Evolutionary conservation across 371 early-diverging fungal species (phyloP), one percentile per base, ranked within the genome.

Genomic region (Lichtheimia hyalospora): DNA sequence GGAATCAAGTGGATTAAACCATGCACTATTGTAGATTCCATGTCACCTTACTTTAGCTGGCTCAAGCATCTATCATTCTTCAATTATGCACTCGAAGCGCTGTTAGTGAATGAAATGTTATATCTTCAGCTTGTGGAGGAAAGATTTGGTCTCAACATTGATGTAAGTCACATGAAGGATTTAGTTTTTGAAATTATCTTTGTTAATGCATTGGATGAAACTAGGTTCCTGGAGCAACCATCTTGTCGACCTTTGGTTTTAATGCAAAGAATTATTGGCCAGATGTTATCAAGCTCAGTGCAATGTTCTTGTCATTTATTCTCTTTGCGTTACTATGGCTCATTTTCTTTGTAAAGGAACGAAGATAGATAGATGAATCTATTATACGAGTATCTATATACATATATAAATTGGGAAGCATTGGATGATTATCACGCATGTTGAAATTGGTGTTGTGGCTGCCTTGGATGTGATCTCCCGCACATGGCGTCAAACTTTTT

Each of bases 221-320:
- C 20, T 63, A 88, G 72, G 84, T 97, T 6, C 95, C 96, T 34
- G 92, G 91, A 20, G 90, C 92, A 0, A 84, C 87, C 3, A 90
- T 97, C 21, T 62, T 97, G 55, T 88, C 92, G 5, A 93, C 92
- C 1, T 95, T 97, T 75, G 96, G 96, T 0, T 91, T 97, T 68
- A 86, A 93, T 64, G 85, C 92, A 7, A 83, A 85, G 21, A 89
- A 86, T 3, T 96, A 87, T 71, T 94, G 95, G 95, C 77, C 78
- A 1, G 94, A 96, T 73, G 87, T 95, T 2, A 73, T 84, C 39
- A 77, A 82, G 21, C 60, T 94, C 50, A 61, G 73, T n/a, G 74
- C 71, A 14, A 87, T 89, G 77, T 84, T 89, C 21, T 57, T 75
- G 1, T 58, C 61, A 3, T 90, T 92, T 60, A 79, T 94, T 23